Evolutionary conservation across 495 filamentous ascomycete genomes (phyloP), one percentile per base, ranked within the genome.

Genomic region (Neurospora cerealis): DNA sequence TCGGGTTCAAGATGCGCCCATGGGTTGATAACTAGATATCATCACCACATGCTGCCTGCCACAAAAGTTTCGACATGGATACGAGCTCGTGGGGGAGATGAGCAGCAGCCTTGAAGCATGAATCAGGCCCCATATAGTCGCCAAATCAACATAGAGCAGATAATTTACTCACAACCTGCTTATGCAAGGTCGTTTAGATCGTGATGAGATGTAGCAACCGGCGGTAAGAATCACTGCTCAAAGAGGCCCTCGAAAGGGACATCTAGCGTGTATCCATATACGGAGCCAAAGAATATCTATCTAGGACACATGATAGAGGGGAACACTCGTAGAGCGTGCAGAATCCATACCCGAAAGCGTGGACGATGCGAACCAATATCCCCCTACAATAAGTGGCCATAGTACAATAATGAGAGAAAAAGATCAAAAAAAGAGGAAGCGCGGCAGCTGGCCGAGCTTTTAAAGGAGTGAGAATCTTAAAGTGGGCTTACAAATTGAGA

Each of bases 361-460:
- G 54, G 28, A 66, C 37, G 24, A 54, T 48, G 71, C 79, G 79
- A 81, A 81, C 80, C 80, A 76, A 75, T 75, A 75, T 79, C 85
- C 85, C 88, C 92, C 94, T 92, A 97, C 94, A 95, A 97, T 95
- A 96, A 86, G 88, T 89, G 91, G 86, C 88, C 91, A 81, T 86
- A 79, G 82, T 87, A 87, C 85, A 87, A 87, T 87, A 79, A 86
- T 84, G 82, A 86, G 75, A 83, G 79, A 83, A 77, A 80, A 80
- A 82, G 81, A 74, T 75, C 75, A 79, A 80, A 75, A 79, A 74
- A 38, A 75, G 72, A 70, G 44, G 54, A 62, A 74, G 39, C 72
- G 71, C 46, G 60, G 76, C 69, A 70, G 70, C 72, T 70, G 69
- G 36, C 15, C 46, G 71, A 41, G 46, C 32, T 75, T 80, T 77